Base-by-base conservation (phyloP, 495 filamentous ascomycete genomes). In the Chaetomidium leptoderma region DNA sequence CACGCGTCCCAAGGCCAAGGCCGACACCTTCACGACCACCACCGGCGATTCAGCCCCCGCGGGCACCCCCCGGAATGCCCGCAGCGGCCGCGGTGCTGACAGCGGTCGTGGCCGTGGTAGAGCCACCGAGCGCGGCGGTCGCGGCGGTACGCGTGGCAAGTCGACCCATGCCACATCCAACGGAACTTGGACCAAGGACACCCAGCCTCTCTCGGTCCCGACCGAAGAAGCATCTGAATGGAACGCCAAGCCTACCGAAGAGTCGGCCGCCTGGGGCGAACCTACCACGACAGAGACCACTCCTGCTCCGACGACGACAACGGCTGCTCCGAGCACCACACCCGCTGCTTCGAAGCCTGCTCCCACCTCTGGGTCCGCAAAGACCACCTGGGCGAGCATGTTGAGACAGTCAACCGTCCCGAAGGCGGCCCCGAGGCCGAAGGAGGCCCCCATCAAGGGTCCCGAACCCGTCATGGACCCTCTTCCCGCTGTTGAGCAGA, bases 1-100 rank as follows among this genome's bases (percentile, higher is more conserved):
- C 61, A 80, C 83, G 63, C 86, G 85, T 60, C 83, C 92, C 50
- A 99, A 96, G 80, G 75, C 81, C 57, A 92, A 95, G 76, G 88
- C 93, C 55, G 68, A 79, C 35, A 65, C 77, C 14, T 72, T 80
- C 33, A 78, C 75, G 50, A 77, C 83, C 53, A 76, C 79, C 17
- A 70, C 78, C 60, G 77, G 76, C 59, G 72, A 81, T 64, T 72
- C 83, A 6, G 66, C 71, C 37, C 58, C 64, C 17, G 66, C 74
- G 37, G 65, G 71, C 58, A 70, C 63, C 30, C 70, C 64, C 53
- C 68, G 74, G 54, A 67, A 70, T 54, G 64, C 67, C 51, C 83
- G 91, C 67, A 85, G 82, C 53, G 82, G 81, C 57, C 86, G 90
- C 68, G 84, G 82, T 60, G 74, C 81, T 61, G 90, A 92, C 37